phyloP scores from a whole-genome alignment of 495 filamentous ascomycete species.

The Thermothielavioides terrestris region DNA sequence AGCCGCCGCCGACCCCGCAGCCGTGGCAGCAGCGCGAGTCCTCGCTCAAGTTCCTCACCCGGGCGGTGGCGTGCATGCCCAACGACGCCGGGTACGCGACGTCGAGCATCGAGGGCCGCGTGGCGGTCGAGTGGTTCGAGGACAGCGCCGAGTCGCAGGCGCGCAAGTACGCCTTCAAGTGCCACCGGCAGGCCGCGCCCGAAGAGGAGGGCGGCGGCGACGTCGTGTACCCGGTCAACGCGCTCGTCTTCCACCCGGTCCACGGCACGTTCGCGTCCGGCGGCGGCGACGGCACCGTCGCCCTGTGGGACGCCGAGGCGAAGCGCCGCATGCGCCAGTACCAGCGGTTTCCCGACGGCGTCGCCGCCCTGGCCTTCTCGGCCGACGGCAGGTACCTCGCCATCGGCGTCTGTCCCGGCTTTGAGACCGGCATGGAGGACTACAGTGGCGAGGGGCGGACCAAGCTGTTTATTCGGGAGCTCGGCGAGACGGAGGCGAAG shows the following conservation, averaged over 20 bases:
- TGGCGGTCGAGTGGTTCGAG: slow-evolving; percentile 97
- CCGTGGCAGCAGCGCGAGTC: slow-evolving; percentile 90
- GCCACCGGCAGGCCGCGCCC: slow-evolving; percentile 63
- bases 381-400: slow-evolving; percentile 74
- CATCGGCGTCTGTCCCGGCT: slow-evolving; percentile 77
- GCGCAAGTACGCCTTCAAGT: slow-evolving; percentile 97
- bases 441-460: slow-evolving; percentile 59
- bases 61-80: slow-evolving; percentile 93
- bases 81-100: slow-evolving; percentile 87
- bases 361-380: slow-evolving; percentile 70
- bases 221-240: slow-evolving; percentile 91
- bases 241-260: slow-evolving; percentile 83
- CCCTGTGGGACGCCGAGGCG: slow-evolving; percentile 86
- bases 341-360: slow-evolving; percentile 68
- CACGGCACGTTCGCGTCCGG: slow-evolving; percentile 89
- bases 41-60: slow-evolving; percentile 89
- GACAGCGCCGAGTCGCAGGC: slow-evolving; percentile 73
- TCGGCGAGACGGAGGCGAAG: slow-evolving; percentile 80
- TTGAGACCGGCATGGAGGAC: slow-evolving; percentile 83
- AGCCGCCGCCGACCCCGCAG: slow-evolving; percentile 38
- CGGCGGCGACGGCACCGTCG: slow-evolving; percentile 90
- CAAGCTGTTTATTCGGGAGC: slow-evolving; percentile 70
- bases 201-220: slow-evolving; percentile 57
- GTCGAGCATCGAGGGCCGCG: slow-evolving; percentile 81
- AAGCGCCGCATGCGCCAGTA: slow-evolving; percentile 89